Evolutionary conservation across 176 grass and related monocot species (phyloP).

Genomic region (Paspalum notatum): DNA sequence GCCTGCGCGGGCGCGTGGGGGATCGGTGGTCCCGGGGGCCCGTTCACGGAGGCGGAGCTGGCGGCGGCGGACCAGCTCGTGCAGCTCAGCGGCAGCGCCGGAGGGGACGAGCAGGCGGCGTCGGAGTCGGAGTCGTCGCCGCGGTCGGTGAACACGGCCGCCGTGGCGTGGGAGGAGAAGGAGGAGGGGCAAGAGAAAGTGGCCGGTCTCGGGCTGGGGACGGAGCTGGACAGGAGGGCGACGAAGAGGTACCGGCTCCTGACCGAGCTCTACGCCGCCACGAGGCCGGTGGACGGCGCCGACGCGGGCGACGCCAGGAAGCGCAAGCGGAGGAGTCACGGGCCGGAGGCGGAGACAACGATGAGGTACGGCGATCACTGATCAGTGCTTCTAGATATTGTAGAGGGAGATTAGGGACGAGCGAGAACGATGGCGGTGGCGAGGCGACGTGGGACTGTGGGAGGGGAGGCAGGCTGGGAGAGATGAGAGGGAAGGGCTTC

Average conservation of each 20-base stretch:
- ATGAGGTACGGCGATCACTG: conserved; percentile 9
- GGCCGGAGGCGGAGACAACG: background rate
- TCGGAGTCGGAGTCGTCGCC: conserved; percentile 24
- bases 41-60: conserved; percentile 68
- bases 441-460: background rate
- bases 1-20: background rate
- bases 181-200: background rate
- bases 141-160: conserved; percentile 45
- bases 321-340: conserved; percentile 27
- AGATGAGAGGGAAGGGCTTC: conserved; percentile 27
- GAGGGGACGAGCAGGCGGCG: background rate
- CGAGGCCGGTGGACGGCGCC: conserved; percentile 1
- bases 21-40: background rate
- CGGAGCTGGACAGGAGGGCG: conserved; percentile 42
- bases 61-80: conserved; percentile 65
- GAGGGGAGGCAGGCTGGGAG: background rate
- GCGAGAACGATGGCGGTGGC: too few species aligned
- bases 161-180: background rate
- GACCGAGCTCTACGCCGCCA: conserved; percentile 58
- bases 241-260: conserved; percentile 53
- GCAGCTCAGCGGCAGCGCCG: conserved; percentile 56
- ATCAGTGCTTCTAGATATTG: conserved; percentile 8
- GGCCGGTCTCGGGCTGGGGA: background rate
- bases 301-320: background rate
- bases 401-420: too few species aligned